Conservation (phyloP, 2,329 filamentous ascomycete species). For the Microcyclospora tardicrescens region DNA sequence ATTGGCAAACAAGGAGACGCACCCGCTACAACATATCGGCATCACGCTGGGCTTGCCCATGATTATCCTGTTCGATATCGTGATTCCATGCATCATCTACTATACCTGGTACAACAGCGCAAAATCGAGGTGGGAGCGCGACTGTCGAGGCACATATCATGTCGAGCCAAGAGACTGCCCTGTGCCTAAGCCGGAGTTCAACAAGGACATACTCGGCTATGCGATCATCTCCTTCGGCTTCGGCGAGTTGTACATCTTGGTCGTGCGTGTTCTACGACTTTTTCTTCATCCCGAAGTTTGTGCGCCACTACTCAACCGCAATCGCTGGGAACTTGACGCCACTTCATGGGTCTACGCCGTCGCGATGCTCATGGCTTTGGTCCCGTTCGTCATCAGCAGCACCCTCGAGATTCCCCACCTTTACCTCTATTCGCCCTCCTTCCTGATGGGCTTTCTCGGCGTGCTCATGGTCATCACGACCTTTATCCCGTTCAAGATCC, state of each 20-base stretch:
- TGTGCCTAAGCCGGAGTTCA: slow-evolving; percentile 13
- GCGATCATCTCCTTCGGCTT: slow-evolving; percentile 19
- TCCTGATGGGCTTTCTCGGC: slow-evolving; percentile 20
- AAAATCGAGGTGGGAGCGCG: slow-evolving; percentile 5
- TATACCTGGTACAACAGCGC: slow-evolving; percentile 18
- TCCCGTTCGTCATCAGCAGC: slow-evolving; percentile 17
- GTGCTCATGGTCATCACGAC: slow-evolving; percentile 17
- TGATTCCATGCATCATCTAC: slow-evolving; percentile 21
- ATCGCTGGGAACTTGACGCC: slow-evolving; percentile 20
- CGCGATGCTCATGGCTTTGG: slow-evolving; percentile 17
- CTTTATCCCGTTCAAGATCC: slow-evolving; percentile 18
- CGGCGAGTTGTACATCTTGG: slow-evolving; percentile 21
- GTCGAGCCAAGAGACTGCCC: slow-evolving; percentile 9
- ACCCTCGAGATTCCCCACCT: slow-evolving; percentile 16
- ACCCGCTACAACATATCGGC: slow-evolving; percentile 11
- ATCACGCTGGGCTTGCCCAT: slow-evolving; percentile 20
- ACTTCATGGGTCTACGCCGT: slow-evolving; percentile 21
- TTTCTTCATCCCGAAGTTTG: slow-evolving; percentile 17
- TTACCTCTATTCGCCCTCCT: slow-evolving; percentile 20
- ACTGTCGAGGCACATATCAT: slow-evolving; percentile 9
- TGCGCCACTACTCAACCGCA: slow-evolving; percentile 18
- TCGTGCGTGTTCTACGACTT: slow-evolving; percentile 17
- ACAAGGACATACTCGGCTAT: slow-evolving; percentile 18
- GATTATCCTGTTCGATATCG: slow-evolving; percentile 19
- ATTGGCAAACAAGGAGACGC: slow-evolving; percentile 9